Conservation (phyloP, 2,329 filamentous ascomycete species). For the Fusarium redolens region DNA sequence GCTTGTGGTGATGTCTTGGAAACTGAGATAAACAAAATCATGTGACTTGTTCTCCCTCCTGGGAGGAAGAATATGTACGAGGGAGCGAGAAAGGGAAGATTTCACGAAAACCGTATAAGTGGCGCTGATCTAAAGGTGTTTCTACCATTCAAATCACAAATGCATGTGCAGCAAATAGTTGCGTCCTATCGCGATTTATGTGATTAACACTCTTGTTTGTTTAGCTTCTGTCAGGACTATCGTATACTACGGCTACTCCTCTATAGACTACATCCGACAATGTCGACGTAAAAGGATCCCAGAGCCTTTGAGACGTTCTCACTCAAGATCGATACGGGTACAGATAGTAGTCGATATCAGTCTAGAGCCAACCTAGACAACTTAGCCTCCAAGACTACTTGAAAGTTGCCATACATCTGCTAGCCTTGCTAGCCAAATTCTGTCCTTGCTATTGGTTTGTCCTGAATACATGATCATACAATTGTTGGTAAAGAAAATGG, state of each 20-base stretch:
- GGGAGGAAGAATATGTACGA: not conserved
- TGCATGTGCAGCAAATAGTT: not conserved
- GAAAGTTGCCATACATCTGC: not conserved
- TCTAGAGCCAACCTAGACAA: conserved; percentile 6
- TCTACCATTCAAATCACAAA: not conserved
- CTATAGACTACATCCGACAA: not conserved
- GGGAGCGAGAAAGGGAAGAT: not conserved
- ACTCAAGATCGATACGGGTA: not conserved
- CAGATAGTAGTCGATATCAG: not conserved
- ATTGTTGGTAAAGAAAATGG: not conserved
- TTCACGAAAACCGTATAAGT: not conserved
- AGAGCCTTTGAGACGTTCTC: not conserved
- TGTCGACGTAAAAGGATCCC: not conserved
- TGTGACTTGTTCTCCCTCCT: conserved; percentile 1
- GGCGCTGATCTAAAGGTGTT: not conserved
- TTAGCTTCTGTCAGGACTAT: not conserved
- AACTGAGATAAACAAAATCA: not conserved
- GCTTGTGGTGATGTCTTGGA: not conserved
- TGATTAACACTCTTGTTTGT: not conserved
- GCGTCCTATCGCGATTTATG: not conserved
- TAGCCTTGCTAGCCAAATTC: not conserved
- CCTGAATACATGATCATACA: conserved; percentile 1
- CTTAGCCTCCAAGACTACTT: conserved; percentile 10
- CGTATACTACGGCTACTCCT: not conserved
- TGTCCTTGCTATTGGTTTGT: not conserved